These are phyloP conservation scores for Podospora appendiculata DNA, from an alignment of 495 filamentous ascomycete genomes.

Conservation along the genomic window DNA sequence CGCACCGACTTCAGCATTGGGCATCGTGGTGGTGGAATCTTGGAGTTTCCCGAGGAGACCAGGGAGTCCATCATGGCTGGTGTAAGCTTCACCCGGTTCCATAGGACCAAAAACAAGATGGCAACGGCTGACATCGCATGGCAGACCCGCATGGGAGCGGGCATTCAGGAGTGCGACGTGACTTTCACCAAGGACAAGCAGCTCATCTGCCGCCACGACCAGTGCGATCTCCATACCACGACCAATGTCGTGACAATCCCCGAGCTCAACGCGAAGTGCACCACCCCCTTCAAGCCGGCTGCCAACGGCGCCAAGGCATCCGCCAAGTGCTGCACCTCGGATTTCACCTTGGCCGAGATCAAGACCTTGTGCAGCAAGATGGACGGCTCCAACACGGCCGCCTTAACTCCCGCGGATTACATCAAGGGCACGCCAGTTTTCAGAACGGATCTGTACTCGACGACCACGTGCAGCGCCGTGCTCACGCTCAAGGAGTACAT, in stretches of 20 bases:
- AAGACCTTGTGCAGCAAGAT: slow-evolving; percentile 54
- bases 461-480: slow-evolving; percentile 41
- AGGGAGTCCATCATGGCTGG: slow-evolving; percentile 43
- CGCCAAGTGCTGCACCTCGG: slow-evolving; percentile 55
- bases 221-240: slow-evolving; percentile 57
- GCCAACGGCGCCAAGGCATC: slow-evolving; percentile 27
- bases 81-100: slow-evolving; percentile 3
- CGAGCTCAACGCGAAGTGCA: slow-evolving; percentile 53
- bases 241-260: slow-evolving; percentile 52
- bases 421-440: slow-evolving; percentile 44
- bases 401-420: slow-evolving; percentile 44
- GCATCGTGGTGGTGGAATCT: slow-evolving; percentile 49
- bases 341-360: slow-evolving; percentile 54
- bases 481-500: slow-evolving; percentile 48
- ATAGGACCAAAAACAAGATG: too few relatives aligned
- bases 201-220: slow-evolving; percentile 56
- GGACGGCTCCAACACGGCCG: slow-evolving; percentile 48
- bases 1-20: slow-evolving; percentile 44
- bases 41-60: slow-evolving; percentile 57
- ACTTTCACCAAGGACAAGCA: slow-evolving; percentile 51
- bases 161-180: slow-evolving; percentile 58
- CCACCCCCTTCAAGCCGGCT: slow-evolving; percentile 48
- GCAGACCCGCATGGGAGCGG: slow-evolving; percentile 50
- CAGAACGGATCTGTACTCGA: slow-evolving; percentile 51
- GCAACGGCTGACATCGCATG: too few relatives aligned